Evolutionary conservation across 176 grass and related monocot genomes (phyloP).

Genomic region (Panicum miliaceum): DNA sequence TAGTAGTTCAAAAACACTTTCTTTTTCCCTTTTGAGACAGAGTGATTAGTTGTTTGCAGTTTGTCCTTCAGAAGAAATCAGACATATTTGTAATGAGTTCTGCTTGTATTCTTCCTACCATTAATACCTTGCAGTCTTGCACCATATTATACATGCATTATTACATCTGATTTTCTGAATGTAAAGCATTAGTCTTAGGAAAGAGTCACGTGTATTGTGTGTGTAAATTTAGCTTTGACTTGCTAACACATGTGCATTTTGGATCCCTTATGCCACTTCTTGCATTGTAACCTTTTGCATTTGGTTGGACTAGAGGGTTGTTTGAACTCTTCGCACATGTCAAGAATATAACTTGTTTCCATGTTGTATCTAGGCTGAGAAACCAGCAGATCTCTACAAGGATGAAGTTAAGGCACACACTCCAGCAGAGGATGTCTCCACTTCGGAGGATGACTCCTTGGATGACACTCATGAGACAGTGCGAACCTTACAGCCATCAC

Average conservation of each 20-base stretch:
- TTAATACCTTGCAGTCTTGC: no score
- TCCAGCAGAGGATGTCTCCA: conserved; percentile 39
- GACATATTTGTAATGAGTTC: neutral
- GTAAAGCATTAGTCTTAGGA: neutral
- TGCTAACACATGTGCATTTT: neutral
- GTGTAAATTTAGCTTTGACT: conserved; percentile 15
- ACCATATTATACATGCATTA: neutral
- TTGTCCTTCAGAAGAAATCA: neutral
- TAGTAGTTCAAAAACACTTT: neutral
- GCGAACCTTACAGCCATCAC: conserved; percentile 52
- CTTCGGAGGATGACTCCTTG: conserved; percentile 43
- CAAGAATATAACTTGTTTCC: conserved; percentile 16
- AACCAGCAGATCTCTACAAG: conserved; percentile 4
- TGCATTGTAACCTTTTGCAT: neutral
- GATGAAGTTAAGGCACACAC: conserved; percentile 28
- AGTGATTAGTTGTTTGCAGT: neutral
- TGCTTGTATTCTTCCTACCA: neutral
- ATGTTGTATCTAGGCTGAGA: conserved; percentile 54
- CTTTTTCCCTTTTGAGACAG: neutral
- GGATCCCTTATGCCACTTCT: conserved; percentile 5
- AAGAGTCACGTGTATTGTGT: neutral
- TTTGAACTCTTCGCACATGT: neutral
- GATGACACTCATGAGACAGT: conserved; percentile 50
- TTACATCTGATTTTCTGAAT: neutral
- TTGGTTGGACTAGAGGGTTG: neutral